A percentile compares a stretch with the other conserved stretches of the same genome.
These are phyloP conservation scores for Parafenestella ontariensis DNA, from an alignment of 2,329 filamentous ascomycete species.

Conservation along the genomic window DNA sequence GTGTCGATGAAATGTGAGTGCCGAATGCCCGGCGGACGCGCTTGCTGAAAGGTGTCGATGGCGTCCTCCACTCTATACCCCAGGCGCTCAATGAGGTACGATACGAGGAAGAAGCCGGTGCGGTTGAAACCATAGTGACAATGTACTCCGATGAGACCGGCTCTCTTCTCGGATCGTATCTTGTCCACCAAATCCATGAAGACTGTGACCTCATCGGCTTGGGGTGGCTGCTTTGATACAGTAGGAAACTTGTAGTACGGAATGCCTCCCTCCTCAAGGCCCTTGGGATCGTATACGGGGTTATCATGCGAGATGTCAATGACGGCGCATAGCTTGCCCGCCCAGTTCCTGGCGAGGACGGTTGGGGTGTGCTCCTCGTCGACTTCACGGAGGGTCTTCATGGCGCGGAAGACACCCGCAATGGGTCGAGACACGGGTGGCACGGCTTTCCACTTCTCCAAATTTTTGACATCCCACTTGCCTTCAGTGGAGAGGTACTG, in stretches of 20 bases:
- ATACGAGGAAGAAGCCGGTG: conserved; percentile 89
- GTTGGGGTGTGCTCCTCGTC: conserved; percentile 82
- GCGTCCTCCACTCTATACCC: conserved; percentile 76
- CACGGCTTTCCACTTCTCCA: conserved; percentile 87
- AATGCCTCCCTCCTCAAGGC: conserved; percentile 54
- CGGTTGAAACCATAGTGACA: conserved; percentile 97
- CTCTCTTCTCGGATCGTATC: conserved; percentile 41
- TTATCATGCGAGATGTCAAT: conserved; percentile 91
- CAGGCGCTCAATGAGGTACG: conserved; percentile 85
- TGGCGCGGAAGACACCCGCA: conserved; percentile 79
- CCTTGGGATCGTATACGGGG: conserved; percentile 81
- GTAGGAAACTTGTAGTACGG: conserved; percentile 82
- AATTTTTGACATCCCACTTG: conserved; percentile 98
- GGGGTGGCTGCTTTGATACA: conserved; percentile 87
- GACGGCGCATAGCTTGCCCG: conserved; percentile 72
- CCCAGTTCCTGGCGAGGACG: conserved; percentile 73
- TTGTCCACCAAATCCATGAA: conserved; percentile 67
- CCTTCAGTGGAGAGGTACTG: conserved; percentile 86
- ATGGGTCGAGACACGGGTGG: conserved; percentile 80
- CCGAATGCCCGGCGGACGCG: conserved; percentile 81
- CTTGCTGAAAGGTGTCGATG: conserved; percentile 76
- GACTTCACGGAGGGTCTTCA: conserved; percentile 92
- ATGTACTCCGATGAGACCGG: conserved; percentile 75
- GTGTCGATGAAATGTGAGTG: conserved; percentile 89
- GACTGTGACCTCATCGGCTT: conserved; percentile 63